Evolutionary conservation across 2,329 filamentous ascomycete genomes (phyloP).

Genomic region (Ophiostoma australiae): DNA sequence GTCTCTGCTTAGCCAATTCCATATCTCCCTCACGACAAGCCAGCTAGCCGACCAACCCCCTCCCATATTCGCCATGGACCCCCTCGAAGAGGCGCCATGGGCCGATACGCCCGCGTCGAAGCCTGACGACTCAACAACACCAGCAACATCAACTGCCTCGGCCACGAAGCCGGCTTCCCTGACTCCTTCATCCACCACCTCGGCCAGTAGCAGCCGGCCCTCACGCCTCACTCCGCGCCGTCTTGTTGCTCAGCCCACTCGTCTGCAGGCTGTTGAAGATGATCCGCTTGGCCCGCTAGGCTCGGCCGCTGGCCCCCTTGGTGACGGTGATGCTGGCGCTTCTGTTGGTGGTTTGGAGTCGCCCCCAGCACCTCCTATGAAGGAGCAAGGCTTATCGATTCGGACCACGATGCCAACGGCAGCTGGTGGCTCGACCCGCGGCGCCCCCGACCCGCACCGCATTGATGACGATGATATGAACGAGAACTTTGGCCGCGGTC

Average conservation of each 20-base stretch:
- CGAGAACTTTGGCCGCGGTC: constrained; percentile 44
- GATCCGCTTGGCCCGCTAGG: constrained; percentile 73
- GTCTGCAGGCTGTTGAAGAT: constrained; percentile 71
- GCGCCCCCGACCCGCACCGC: constrained; percentile 55
- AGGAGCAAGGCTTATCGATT: constrained; percentile 58
- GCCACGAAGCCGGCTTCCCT: constrained; percentile 31
- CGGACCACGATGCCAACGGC: constrained; percentile 51
- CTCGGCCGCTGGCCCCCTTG: constrained; percentile 30
- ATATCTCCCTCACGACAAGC: background rate
- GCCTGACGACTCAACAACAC: constrained; percentile 28
- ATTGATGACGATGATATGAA: constrained; percentile 68
- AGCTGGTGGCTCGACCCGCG: constrained; percentile 34
- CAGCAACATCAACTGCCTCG: constrained; percentile 32
- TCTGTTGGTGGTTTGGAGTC: constrained; percentile 30
- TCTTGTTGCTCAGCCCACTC: constrained; percentile 69
- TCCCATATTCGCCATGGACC: constrained; percentile 39
- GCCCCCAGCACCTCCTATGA: constrained; percentile 64
- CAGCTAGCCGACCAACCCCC: background rate
- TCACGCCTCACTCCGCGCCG: constrained; percentile 52
- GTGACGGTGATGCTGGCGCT: constrained; percentile 25
- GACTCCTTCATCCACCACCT: constrained; percentile 30
- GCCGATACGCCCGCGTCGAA: constrained; percentile 40
- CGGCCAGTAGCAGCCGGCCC: constrained; percentile 35
- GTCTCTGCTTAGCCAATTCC: background rate
- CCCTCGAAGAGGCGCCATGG: constrained; percentile 51